These are phyloP conservation scores for Solanum lycopersicoides DNA, from an alignment of 257 asterid genomes.

Conservation along the genomic window DNA sequence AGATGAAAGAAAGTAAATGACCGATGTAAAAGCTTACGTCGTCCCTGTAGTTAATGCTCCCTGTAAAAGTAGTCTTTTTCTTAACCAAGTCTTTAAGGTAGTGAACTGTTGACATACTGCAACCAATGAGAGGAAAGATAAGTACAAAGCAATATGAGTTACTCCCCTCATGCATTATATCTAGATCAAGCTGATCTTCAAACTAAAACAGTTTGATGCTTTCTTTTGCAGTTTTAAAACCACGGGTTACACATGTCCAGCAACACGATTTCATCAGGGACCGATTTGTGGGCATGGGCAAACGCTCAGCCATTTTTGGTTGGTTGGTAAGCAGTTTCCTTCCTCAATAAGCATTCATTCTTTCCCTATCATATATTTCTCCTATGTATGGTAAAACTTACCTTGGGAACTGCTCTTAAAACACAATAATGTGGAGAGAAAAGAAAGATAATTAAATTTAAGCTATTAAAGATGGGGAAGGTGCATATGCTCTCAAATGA, in stretches of 20 bases:
- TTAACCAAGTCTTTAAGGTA: background rate
- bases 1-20: background rate
- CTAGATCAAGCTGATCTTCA: background rate
- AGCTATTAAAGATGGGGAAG: background rate
- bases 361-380: background rate
- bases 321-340: conserved; percentile 49
- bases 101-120: background rate
- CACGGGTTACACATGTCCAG: conserved; percentile 68
- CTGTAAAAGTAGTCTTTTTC: background rate
- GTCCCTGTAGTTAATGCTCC: background rate
- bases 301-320: conserved; percentile 38
- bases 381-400: background rate
- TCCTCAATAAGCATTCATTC: background rate
- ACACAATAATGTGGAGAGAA: background rate
- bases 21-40: background rate
- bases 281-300: conserved; percentile 71
- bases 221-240: conserved; percentile 40
- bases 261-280: conserved; percentile 79
- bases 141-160: background rate
- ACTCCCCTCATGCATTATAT: background rate
- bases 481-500: background rate
- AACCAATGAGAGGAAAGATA: background rate
- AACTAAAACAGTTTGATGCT: background rate
- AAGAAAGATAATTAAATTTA: background rate
- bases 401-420: background rate